Percentiles rank a stretch among this genome's conserved stretches.
These are phyloP conservation scores for Apiospora pterosperma DNA, from an alignment of 2,329 filamentous ascomycete genomes.

Conservation along the genomic window DNA sequence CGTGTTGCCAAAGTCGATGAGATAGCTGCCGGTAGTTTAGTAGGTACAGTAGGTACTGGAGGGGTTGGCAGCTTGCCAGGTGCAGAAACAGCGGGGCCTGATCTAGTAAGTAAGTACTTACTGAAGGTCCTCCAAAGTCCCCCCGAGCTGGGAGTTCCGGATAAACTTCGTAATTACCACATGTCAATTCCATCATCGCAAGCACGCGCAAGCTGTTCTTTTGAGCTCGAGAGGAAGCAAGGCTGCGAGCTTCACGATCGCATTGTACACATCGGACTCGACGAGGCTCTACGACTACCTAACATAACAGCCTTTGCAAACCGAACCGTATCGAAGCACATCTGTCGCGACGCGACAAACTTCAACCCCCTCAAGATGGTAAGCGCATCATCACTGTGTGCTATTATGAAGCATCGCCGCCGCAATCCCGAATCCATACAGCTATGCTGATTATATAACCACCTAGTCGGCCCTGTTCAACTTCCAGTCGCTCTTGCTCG, in stretches of 20 bases:
- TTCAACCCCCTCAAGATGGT: neutral
- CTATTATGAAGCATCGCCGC: neutral
- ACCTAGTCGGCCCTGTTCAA: slow-evolving; percentile 92
- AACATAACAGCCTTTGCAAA: neutral
- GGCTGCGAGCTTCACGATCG: neutral
- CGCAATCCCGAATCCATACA: neutral
- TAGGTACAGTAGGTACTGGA: neutral
- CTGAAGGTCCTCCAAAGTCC: neutral
- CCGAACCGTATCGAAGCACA: neutral
- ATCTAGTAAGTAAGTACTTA: no score
- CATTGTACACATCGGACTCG: neutral
- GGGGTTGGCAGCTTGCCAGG: neutral
- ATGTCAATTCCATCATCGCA: neutral
- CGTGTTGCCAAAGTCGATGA: neutral
- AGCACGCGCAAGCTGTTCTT: neutral
- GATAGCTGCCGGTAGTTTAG: neutral
- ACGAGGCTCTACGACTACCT: neutral
- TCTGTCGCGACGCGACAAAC: neutral
- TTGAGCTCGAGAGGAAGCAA: neutral
- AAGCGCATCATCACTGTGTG: neutral
- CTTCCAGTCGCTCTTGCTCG: slow-evolving; percentile 93
- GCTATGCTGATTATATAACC: neutral
- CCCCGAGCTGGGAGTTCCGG: neutral
- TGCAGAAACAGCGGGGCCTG: neutral
- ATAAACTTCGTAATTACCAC: neutral